A percentile compares a stretch with the other conserved stretches of the same genome.
Conservation (phyloP, 441 rosid genomes). For the Raphanus hybrid region DNA sequence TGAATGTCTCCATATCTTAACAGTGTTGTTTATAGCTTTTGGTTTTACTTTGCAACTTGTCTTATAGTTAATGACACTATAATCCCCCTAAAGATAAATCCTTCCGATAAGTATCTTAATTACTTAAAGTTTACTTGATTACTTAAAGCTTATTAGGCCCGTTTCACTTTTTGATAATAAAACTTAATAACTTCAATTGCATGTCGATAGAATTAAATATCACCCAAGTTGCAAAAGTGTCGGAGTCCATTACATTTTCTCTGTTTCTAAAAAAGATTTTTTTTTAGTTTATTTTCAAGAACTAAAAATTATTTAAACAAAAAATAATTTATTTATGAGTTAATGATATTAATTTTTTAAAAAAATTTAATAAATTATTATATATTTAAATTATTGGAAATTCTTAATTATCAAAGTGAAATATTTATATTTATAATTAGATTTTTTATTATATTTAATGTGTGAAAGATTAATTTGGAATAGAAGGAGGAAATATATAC, state of each 20-base stretch:
- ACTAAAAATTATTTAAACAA: too few relatives aligned
- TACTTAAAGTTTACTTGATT: background rate
- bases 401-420: too few relatives aligned
- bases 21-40: slow-evolving; percentile 22
- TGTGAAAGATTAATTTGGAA: background rate
- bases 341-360: too few relatives aligned
- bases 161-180: background rate
- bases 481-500: background rate
- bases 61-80: background rate
- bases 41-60: slow-evolving; percentile 17
- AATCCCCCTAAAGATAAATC: background rate
- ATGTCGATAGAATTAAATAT: background rate
- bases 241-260: background rate
- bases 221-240: slow-evolving; percentile 16
- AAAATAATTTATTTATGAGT: too few relatives aligned
- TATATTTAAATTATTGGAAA: too few relatives aligned
- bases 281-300: too few relatives aligned
- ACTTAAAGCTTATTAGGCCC: background rate
- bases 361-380: too few relatives aligned
- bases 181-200: background rate
- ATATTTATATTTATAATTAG: too few relatives aligned
- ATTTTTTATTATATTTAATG: too few relatives aligned
- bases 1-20: slow-evolving; percentile 19
- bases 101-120: background rate
- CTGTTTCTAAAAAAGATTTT: too few relatives aligned